A percentile compares a stretch with the other conserved stretches of the same genome.
phyloP scores from a whole-genome alignment of 2,329 filamentous ascomycete species.

The Pseudogymnoascus sp. region DNA sequence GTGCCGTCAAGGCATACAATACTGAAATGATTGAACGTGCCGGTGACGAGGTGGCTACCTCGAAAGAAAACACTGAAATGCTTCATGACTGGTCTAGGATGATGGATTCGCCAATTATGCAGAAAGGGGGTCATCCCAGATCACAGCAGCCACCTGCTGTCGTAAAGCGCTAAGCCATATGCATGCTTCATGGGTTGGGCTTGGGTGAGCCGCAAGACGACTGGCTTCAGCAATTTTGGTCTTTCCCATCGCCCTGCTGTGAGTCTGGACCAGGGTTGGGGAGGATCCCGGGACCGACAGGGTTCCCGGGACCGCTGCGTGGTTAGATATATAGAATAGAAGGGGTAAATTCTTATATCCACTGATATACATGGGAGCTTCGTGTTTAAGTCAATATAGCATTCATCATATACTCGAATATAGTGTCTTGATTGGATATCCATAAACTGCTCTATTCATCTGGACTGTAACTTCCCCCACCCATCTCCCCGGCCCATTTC shows the following conservation, averaged over 20 bases:
- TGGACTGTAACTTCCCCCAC: too few relatives aligned
- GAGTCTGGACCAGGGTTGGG: neutral
- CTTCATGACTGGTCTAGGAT: conserved; percentile 36
- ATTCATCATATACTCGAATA: neutral
- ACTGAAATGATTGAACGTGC: conserved; percentile 39
- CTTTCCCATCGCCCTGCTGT: neutral
- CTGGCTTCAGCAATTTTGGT: neutral
- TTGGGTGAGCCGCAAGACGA: neutral
- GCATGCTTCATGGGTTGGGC: neutral
- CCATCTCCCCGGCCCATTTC: too few relatives aligned
- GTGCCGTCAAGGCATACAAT: conserved; percentile 35
- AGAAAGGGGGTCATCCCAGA: conserved; percentile 13
- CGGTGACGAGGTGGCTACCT: conserved; percentile 37
- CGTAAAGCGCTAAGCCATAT: too few relatives aligned
- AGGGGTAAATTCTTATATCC: neutral
- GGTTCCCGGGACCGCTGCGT: neutral
- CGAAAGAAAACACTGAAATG: conserved; percentile 38
- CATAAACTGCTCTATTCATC: neutral
- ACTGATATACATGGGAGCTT: neutral
- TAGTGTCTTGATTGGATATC: neutral
- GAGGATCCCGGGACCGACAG: neutral
- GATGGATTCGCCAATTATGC: conserved; percentile 27
- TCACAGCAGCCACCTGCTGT: neutral
- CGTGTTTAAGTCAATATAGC: neutral
- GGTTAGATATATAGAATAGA: neutral